Base-by-base conservation (phyloP, 176 grass and related monocot genomes). In the Hordeum marinum region DNA sequence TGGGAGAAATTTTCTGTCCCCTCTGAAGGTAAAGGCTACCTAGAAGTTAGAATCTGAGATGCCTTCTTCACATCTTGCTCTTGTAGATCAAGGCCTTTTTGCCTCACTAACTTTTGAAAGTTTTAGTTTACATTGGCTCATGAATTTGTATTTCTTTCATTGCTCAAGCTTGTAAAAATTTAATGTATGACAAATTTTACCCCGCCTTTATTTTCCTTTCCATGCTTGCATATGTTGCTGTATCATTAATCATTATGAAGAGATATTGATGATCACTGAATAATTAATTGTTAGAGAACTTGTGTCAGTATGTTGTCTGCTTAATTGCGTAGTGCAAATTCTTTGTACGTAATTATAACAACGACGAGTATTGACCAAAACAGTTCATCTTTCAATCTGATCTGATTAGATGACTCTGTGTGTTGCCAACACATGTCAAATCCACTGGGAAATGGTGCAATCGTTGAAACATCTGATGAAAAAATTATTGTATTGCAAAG, bases 401-500 rank as follows among this genome's bases (percentile, higher is more conserved):
- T 68, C 0, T 43, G 25, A 5, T 45, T 87, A 94, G 92, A 92
- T 89, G 90, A 90, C 83, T 78, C 87, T 69, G 75, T 90, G 67
- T n/a, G 10, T 83, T 94, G 89, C 75, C 87, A 94, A 90, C 96
- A 98, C 87, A 84, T 86, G 81, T 91, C 93, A 72, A 88, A 88
- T 90, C 86, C 93, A 73, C 79, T 98, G 83, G 96, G 93, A 14
- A 98, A 98, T 89, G 96, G 86, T 42, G 96, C 96, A 27, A 90
- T 98, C 31, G 91, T 98, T 77, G 85, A 95, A 91, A 95, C 96
- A 84, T 90, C 89, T 72, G 96, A 98, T 77, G 54, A 85, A 61
- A 95, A 87, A 87, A 88, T 98, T 87, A 85, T 98, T 69, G 54
- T 95, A 65, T 71, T 95, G 63, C 93, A 95, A 94, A 98, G 96